phyloP scores from a whole-genome alignment of 805 yeast species.

The Candida boleticola region DNA sequence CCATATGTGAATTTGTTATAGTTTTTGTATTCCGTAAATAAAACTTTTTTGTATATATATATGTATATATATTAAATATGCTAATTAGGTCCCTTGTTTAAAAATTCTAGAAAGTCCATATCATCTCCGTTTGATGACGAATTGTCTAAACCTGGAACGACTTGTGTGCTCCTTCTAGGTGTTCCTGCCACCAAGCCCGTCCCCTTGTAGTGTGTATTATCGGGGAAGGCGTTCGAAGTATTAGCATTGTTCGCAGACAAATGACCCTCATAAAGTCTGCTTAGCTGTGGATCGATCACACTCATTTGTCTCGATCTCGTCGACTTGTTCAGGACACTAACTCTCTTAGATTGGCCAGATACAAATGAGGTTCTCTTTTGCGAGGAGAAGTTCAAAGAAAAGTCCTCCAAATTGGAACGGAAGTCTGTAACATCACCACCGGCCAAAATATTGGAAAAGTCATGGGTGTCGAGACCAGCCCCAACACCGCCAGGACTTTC shows the following conservation, averaged over 20 bases:
- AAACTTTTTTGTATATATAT: no score
- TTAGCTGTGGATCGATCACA: neutral
- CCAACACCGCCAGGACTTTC: neutral
- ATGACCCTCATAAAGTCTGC: neutral
- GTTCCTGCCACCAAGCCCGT: slow-evolving; percentile 1
- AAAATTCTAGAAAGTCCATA: slow-evolving; percentile 48
- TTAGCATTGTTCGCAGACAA: neutral
- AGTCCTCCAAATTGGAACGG: slow-evolving; percentile 27
- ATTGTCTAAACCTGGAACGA: neutral
- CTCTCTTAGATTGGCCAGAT: neutral
- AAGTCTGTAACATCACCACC: slow-evolving; percentile 29
- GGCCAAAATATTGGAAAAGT: slow-evolving; percentile 35
- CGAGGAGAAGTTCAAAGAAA: slow-evolving; percentile 25
- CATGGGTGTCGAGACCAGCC: slow-evolving; percentile 20
- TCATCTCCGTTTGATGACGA: slow-evolving; percentile 24
- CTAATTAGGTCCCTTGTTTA: slow-evolving; percentile 42
- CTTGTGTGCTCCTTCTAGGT: slow-evolving; percentile 1
- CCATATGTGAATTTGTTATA: no score
- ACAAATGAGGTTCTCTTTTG: slow-evolving; percentile 5
- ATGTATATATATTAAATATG: no score
- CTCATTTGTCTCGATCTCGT: slow-evolving; percentile 2
- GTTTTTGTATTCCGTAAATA: no score
- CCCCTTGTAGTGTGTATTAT: neutral
- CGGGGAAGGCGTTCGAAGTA: neutral
- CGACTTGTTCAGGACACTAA: slow-evolving; percentile 1